Conservation (phyloP, 2,329 filamentous ascomycete species). For the Conoideocrella luteorostrata region DNA sequence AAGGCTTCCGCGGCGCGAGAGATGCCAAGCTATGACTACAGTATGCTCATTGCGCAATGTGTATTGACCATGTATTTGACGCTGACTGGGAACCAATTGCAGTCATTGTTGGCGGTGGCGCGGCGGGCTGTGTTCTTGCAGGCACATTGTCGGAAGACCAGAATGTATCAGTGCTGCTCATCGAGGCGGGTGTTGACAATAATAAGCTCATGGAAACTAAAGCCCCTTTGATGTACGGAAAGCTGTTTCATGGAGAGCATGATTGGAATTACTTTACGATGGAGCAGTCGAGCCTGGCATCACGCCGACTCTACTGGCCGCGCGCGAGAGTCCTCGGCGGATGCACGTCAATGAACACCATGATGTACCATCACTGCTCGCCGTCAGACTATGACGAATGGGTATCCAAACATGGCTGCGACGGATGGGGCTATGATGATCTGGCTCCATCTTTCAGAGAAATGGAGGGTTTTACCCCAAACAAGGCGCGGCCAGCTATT, state of each 20-base stretch:
- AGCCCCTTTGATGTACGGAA: conserved; percentile 13
- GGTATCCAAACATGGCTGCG: conserved; percentile 12
- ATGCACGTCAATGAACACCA: conserved; percentile 17
- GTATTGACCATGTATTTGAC: no score
- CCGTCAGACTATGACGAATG: conserved; percentile 17
- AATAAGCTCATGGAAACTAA: conserved; percentile 12
- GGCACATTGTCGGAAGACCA: conserved; percentile 20
- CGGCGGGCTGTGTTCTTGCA: conserved; percentile 23
- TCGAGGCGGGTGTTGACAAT: conserved; percentile 14
- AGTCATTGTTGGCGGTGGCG: conserved; percentile 23
- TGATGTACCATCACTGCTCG: conserved; percentile 17
- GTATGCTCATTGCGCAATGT: neutral
- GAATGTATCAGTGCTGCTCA: conserved; percentile 13
- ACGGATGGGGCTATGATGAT: conserved; percentile 14
- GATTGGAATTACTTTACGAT: conserved; percentile 20
- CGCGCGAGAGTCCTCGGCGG: conserved; percentile 18
- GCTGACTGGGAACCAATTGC: no score
- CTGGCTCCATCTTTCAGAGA: conserved; percentile 14
- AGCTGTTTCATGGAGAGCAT: conserved; percentile 16
- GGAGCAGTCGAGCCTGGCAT: conserved; percentile 14
- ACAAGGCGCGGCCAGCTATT: conserved; percentile 12
- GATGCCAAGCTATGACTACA: conserved; percentile 9
- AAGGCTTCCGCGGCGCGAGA: conserved; percentile 1
- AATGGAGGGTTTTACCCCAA: conserved; percentile 16
- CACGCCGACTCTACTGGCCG: conserved; percentile 16